phyloP scores from a whole-genome alignment of 345 rosid genomes.

The Aquilaria malaccensis region DNA sequence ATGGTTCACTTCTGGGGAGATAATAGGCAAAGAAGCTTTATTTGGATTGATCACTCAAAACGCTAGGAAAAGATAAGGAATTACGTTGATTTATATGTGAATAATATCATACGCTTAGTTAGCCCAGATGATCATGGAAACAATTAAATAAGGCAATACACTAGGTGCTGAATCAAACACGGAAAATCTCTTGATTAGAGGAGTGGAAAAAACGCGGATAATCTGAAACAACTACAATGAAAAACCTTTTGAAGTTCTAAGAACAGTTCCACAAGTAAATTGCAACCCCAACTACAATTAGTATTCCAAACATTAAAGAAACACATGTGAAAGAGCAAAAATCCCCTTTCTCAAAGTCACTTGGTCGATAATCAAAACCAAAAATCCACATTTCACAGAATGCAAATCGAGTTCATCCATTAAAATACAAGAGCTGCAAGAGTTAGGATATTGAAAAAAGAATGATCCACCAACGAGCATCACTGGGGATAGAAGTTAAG shows the following conservation, averaged over 20 bases:
- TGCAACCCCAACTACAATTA: background rate
- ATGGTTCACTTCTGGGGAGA: conserved; percentile 2
- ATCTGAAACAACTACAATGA: too few relatives aligned
- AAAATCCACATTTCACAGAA: too few relatives aligned
- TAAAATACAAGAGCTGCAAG: too few relatives aligned
- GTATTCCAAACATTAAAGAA: conserved; percentile 8
- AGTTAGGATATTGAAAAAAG: conserved; percentile 7
- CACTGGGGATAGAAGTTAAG: conserved; percentile 57
- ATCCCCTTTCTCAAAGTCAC: too few relatives aligned
- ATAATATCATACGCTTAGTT: conserved; percentile 8
- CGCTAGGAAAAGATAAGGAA: conserved; percentile 9
- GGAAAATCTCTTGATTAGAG: too few relatives aligned
- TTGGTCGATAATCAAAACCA: too few relatives aligned
- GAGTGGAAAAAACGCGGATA: too few relatives aligned
- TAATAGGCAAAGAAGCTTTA: conserved; percentile 9
- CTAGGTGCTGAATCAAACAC: too few relatives aligned
- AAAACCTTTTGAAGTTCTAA: too few relatives aligned
- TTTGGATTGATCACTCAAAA: conserved; percentile 13
- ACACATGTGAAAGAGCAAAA: too few relatives aligned
- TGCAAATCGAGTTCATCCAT: too few relatives aligned
- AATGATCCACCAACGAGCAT: conserved; percentile 38
- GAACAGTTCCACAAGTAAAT: conserved; percentile 4
- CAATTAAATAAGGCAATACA: background rate
- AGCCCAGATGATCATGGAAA: conserved; percentile 14
- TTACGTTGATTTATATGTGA: conserved; percentile 11